Evolutionary conservation across 2,329 filamentous ascomycete species (phyloP).

Genomic region (Botrytis galanthina): DNA sequence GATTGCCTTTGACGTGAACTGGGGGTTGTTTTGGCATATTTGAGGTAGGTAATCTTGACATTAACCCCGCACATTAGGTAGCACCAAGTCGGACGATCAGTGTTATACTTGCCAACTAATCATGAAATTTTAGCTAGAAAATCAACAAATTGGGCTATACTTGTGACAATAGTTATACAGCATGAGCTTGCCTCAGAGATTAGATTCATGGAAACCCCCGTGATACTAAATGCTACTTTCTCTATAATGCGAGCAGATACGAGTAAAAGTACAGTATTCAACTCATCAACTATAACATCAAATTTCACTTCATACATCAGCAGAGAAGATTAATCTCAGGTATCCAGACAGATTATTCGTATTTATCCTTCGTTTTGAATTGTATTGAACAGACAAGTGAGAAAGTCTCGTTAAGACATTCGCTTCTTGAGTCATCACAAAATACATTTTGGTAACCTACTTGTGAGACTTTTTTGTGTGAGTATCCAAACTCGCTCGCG

Average conservation of each 20-base stretch:
- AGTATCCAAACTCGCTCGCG: slow-evolving; percentile 42
- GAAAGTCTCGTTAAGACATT: neutral
- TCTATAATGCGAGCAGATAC: neutral
- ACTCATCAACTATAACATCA: neutral
- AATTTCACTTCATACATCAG: neutral
- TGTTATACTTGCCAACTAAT: neutral
- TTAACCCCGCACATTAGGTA: neutral
- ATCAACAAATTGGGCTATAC: neutral
- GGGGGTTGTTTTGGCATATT: neutral
- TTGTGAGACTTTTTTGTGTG: slow-evolving; percentile 43
- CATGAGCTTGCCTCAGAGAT: neutral
- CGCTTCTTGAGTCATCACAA: neutral
- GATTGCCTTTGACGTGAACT: neutral
- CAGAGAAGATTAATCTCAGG: neutral
- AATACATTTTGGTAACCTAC: slow-evolving; percentile 41
- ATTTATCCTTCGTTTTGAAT: neutral
- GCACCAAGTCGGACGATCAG: neutral
- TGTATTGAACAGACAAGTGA: neutral
- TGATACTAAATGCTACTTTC: neutral
- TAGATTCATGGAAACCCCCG: neutral
- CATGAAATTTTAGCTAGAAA: neutral
- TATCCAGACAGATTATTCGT: neutral
- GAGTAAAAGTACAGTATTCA: neutral
- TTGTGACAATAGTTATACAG: neutral
- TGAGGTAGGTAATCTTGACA: neutral